Percentiles rank a stretch among this genome's conserved stretches.
phyloP scores from a whole-genome alignment of 2,329 filamentous ascomycete species.

The Metarhizium sp. region DNA sequence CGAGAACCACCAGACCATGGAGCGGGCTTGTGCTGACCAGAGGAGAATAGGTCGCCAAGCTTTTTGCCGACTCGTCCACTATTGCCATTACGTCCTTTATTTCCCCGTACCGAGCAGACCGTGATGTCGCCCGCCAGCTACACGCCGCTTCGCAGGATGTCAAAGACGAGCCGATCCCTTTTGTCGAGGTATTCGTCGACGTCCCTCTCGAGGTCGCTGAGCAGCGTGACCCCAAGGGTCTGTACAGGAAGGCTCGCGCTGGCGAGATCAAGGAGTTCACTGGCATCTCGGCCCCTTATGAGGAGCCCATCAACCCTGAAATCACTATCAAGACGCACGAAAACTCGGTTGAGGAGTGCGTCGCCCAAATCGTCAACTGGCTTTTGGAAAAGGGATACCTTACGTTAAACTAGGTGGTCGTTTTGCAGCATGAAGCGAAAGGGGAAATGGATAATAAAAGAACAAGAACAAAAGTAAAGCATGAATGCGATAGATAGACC shows the following conservation, averaged over 20 bases:
- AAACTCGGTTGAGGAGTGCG: conserved; percentile 79
- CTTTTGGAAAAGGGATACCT: conserved; percentile 55
- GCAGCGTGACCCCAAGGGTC: conserved; percentile 89
- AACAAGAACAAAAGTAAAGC: neutral
- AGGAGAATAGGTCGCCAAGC: conserved; percentile 65
- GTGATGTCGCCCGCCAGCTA: conserved; percentile 69
- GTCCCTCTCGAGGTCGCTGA: conserved; percentile 86
- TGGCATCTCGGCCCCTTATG: conserved; percentile 89
- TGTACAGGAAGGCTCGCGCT: conserved; percentile 93
- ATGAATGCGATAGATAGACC: neutral
- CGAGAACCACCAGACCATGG: too few species aligned
- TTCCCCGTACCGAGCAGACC: conserved; percentile 84
- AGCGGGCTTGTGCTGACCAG: too few species aligned
- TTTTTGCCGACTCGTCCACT: conserved; percentile 84
- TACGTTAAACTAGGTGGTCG: conserved; percentile 11
- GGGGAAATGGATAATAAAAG: neutral
- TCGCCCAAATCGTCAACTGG: conserved; percentile 74
- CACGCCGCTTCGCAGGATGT: conserved; percentile 50
- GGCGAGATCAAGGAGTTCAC: conserved; percentile 98
- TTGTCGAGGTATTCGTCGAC: conserved; percentile 91
- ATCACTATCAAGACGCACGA: conserved; percentile 78
- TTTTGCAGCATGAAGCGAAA: neutral
- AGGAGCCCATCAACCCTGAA: conserved; percentile 78
- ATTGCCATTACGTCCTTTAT: conserved; percentile 95
- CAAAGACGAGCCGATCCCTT: conserved; percentile 64